Base-by-base conservation (phyloP, 78 protist genomes). In the Pigoraptor vietnamica region DNA sequence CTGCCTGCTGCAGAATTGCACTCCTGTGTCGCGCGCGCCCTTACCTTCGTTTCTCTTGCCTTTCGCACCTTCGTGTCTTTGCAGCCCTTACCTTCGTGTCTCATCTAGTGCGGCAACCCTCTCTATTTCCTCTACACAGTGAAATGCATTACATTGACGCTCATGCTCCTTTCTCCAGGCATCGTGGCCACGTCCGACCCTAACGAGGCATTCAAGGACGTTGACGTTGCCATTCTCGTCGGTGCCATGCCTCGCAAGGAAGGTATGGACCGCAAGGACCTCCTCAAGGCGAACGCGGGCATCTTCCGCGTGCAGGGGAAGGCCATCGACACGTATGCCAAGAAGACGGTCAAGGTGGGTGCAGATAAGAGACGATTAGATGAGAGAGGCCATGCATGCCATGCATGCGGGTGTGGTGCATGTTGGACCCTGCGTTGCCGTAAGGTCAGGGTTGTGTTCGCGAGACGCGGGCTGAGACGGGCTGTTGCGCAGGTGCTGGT, bases 171-270 rank as follows among this genome's bases (percentile, higher is more conserved):
- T n/a, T 37, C 48, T 39, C n/a, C 94, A 94, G 34, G 32, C 10
- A 0, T 81, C 10, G 93, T 90, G 25, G 81, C 39, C 1, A 93
- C 94, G 29, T 0, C 0, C 86, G 93, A 95, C 37, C 90, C 92
- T 1, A 37, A 0, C 2, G 95, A 67, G 38, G 96, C 94, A 2
- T 90, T 90, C 91, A 83, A 86, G 36, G 94, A 89, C n/a, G 37
- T 82, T 24, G 94, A 96, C 81, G 94, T 67, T 14, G 97, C 94
- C 56, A 34, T 97, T 83, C 67, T 97, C 48, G 94, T 96, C 84
- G 99, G 99, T 38, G 99, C 99, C 1, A 92, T 95, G 91, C 99
- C 99, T 33, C 95, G 99, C 91, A 92, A 92, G 37, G 96, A 94
- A 2, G 99, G 99, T 35, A 98, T 98, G 99, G 97, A 95, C 92